These are phyloP conservation scores for Tuctoria greenei DNA, from an alignment of 176 grass and related monocot genomes.

Conservation along the genomic window DNA sequence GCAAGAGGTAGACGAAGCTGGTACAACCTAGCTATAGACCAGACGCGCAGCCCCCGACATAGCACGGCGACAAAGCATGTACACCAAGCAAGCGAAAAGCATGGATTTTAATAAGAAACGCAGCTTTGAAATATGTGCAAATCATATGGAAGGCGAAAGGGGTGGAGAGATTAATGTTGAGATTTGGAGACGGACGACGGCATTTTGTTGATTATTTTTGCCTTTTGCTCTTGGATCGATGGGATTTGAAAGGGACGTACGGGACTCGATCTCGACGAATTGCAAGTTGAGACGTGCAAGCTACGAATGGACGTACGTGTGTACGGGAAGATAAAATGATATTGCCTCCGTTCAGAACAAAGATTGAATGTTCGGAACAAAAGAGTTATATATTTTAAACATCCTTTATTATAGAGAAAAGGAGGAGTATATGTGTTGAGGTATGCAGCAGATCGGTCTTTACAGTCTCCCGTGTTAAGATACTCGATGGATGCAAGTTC, in stretches of 20 bases:
- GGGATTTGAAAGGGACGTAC: constrained; percentile 9
- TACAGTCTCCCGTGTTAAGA: too few species aligned
- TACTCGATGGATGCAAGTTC: too few species aligned
- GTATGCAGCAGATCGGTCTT: too few species aligned
- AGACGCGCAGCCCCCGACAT: not conserved
- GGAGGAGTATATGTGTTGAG: too few species aligned
- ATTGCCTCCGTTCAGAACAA: too few species aligned
- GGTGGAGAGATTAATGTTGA: not conserved
- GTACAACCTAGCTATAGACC: not conserved
- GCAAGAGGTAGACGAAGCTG: not conserved
- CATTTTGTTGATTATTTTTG: not conserved
- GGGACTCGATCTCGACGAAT: not conserved
- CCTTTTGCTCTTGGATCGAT: not conserved
- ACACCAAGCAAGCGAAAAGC: constrained; percentile 23
- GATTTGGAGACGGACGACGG: not conserved
- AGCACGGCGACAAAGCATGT: constrained; percentile 17
- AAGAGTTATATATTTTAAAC: too few species aligned
- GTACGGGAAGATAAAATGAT: too few species aligned
- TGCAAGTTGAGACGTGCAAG: not conserved
- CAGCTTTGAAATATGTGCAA: not conserved
- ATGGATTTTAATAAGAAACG: not conserved
- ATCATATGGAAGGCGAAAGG: not conserved
- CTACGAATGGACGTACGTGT: not conserved
- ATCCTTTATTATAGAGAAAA: too few species aligned
- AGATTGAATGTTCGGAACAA: too few species aligned